A percentile compares a stretch with the other conserved stretches of the same genome.
These are phyloP conservation scores for Lecanicillium sp. DNA, from an alignment of 2,329 filamentous ascomycete species.

Conservation along the genomic window DNA sequence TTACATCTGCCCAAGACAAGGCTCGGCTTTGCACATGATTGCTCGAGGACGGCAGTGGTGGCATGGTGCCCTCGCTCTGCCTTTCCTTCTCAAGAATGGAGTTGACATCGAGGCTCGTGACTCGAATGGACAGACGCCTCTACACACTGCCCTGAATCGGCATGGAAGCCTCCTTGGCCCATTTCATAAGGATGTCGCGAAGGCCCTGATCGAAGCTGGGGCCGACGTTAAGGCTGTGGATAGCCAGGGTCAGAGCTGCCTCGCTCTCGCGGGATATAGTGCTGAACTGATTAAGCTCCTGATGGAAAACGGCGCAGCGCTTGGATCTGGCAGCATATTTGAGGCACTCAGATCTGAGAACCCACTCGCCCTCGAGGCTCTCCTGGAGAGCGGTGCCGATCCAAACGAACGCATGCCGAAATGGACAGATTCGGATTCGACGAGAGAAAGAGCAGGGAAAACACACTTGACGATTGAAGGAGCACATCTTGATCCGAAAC, in stretches of 20 bases:
- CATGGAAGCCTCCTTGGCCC: background rate
- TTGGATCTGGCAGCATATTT: constrained; percentile 5
- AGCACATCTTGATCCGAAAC: no score
- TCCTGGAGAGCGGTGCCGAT: background rate
- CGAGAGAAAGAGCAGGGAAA: background rate
- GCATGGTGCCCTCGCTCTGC: constrained; percentile 15
- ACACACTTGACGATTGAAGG: no score
- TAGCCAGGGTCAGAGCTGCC: constrained; percentile 12
- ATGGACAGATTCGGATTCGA: background rate
- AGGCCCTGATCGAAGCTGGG: constrained; percentile 1
- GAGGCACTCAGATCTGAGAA: constrained; percentile 10
- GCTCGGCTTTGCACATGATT: constrained; percentile 2
- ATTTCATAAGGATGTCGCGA: constrained; percentile 10
- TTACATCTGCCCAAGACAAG: background rate
- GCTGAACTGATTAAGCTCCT: constrained; percentile 7
- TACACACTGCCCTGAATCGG: constrained; percentile 12
- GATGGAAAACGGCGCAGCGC: constrained; percentile 3
- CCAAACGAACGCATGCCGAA: background rate
- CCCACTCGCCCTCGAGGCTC: background rate
- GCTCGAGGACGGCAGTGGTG: constrained; percentile 13
- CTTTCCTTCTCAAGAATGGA: constrained; percentile 10
- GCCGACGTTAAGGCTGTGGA: constrained; percentile 14
- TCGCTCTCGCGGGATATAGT: constrained; percentile 9
- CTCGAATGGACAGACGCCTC: constrained; percentile 10
- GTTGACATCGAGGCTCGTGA: constrained; percentile 10